Percentiles rank a stretch among this genome's conserved stretches.
phyloP scores from a whole-genome alignment of 139 green algal genomes.

The Eudorina sp. region DNA sequence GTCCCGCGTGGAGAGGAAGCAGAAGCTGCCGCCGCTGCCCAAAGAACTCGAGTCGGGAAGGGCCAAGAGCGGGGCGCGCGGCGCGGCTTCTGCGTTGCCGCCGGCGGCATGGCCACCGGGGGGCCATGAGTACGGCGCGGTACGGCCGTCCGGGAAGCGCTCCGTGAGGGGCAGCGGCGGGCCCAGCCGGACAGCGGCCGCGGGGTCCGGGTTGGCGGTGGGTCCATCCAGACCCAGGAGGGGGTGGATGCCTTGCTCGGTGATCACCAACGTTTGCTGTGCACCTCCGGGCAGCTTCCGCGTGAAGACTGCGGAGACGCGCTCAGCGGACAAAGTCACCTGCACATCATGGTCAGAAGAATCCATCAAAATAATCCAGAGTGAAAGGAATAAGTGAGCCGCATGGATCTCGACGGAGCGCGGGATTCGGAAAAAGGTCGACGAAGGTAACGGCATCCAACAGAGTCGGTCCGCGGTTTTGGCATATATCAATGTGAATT shows the following conservation, averaged over 20 bases:
- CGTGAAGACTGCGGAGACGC: not conserved
- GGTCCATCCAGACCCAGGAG: not conserved
- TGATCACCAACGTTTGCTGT: not conserved
- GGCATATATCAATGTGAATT: too few relatives aligned
- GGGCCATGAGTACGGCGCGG: not conserved
- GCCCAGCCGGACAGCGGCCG: not conserved
- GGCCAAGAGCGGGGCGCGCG: not conserved
- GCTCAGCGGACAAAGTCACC: not conserved
- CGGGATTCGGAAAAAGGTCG: too few relatives aligned
- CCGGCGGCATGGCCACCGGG: too few relatives aligned
- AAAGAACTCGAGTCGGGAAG: too few relatives aligned
- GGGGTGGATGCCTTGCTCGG: not conserved
- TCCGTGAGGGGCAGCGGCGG: slow-evolving; percentile 14
- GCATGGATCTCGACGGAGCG: too few relatives aligned
- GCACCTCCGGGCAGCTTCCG: not conserved
- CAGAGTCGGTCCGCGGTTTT: too few relatives aligned
- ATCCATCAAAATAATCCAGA: too few relatives aligned
- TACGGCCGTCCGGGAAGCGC: not conserved
- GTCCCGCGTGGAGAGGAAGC: slow-evolving; percentile 23
- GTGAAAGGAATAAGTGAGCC: too few relatives aligned
- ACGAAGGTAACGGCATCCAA: too few relatives aligned
- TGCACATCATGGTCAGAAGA: too few relatives aligned
- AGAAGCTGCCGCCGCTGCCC: not conserved
- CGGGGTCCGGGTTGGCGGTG: not conserved
- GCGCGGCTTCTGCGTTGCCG: not conserved